Evolutionary conservation across 805 yeast genomes (phyloP).

Genomic region (Kodamaea jinghongensis): DNA sequence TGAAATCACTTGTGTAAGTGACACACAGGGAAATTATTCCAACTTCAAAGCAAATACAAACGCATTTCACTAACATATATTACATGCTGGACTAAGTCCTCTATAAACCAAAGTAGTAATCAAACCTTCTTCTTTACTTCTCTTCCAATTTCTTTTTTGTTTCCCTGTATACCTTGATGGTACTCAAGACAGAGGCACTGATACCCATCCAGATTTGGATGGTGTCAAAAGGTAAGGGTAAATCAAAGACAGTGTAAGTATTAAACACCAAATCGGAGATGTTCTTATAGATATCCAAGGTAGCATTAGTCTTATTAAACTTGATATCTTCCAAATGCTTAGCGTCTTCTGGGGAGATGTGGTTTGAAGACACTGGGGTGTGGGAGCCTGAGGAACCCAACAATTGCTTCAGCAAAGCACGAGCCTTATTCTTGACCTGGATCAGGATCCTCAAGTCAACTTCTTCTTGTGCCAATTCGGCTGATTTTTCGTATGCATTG

Average conservation of each 20-base stretch:
- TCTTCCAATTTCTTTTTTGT: constrained; percentile 27
- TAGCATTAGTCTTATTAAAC: constrained; percentile 35
- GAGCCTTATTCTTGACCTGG: constrained; percentile 59
- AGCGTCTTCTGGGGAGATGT: constrained; percentile 22
- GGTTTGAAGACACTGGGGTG: constrained; percentile 13
- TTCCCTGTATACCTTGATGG: constrained; percentile 38
- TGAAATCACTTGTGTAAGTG: too few relatives aligned
- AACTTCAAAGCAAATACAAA: too few relatives aligned
- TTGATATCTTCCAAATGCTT: constrained; percentile 29
- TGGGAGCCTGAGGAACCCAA: constrained; percentile 22
- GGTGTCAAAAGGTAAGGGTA: constrained; percentile 36
- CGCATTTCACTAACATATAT: too few relatives aligned
- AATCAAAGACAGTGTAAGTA: constrained; percentile 38
- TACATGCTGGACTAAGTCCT: too few relatives aligned
- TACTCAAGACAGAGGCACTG: constrained; percentile 37
- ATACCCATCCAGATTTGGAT: constrained; percentile 47
- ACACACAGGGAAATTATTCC: too few relatives aligned
- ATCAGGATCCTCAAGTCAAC: constrained; percentile 54
- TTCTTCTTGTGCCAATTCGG: constrained; percentile 45
- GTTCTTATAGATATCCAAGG: constrained; percentile 39
- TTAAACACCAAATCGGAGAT: constrained; percentile 40
- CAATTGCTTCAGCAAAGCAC: constrained; percentile 39
- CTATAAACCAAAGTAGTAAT: too few relatives aligned
- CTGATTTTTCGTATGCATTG: constrained; percentile 45
- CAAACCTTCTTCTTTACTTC: neutral